phyloP scores from a whole-genome alignment of 345 rosid genomes.

The Turnera subulata region DNA sequence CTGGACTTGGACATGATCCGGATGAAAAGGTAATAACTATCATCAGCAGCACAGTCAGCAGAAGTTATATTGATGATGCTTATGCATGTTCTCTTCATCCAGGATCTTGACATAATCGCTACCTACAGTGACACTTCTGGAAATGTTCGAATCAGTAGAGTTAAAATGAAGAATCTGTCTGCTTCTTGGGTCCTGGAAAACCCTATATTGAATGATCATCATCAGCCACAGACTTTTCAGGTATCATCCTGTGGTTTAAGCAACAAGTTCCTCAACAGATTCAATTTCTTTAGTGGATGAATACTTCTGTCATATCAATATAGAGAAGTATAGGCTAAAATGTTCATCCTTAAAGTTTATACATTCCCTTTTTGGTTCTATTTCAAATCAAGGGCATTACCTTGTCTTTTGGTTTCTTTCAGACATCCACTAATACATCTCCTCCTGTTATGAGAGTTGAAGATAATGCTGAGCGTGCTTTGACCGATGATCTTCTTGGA shows the following conservation, averaged over 20 bases:
- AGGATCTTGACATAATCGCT: slow-evolving; percentile 90
- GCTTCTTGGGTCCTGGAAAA: slow-evolving; percentile 85
- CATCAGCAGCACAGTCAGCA: slow-evolving; percentile 11
- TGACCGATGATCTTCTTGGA: slow-evolving; percentile 25
- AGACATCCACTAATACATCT: too few species aligned
- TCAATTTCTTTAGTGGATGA: not conserved
- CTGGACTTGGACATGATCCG: slow-evolving; percentile 32
- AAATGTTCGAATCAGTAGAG: slow-evolving; percentile 48
- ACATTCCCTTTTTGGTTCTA: not conserved
- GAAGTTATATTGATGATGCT: slow-evolving; percentile 17
- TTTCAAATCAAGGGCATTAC: too few species aligned
- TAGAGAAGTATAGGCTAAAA: too few species aligned
- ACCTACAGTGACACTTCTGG: slow-evolving; percentile 78
- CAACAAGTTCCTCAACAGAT: not conserved
- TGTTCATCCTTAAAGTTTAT: not conserved
- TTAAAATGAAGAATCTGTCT: slow-evolving; percentile 85
- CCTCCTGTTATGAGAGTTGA: slow-evolving; percentile 12
- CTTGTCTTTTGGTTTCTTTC: too few species aligned
- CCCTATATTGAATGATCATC: slow-evolving; percentile 39
- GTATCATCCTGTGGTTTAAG: slow-evolving; percentile 30
- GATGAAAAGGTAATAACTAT: slow-evolving; percentile 47
- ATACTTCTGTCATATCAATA: not conserved
- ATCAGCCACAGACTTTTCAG: slow-evolving; percentile 40
- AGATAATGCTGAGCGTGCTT: slow-evolving; percentile 27
- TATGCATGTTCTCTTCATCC: slow-evolving; percentile 23